Percentiles rank a stretch among this genome's conserved stretches.
These are phyloP conservation scores for Phaeosphaeriaceae sp. DNA, from an alignment of 2,329 filamentous ascomycete species.

Conservation along the genomic window DNA sequence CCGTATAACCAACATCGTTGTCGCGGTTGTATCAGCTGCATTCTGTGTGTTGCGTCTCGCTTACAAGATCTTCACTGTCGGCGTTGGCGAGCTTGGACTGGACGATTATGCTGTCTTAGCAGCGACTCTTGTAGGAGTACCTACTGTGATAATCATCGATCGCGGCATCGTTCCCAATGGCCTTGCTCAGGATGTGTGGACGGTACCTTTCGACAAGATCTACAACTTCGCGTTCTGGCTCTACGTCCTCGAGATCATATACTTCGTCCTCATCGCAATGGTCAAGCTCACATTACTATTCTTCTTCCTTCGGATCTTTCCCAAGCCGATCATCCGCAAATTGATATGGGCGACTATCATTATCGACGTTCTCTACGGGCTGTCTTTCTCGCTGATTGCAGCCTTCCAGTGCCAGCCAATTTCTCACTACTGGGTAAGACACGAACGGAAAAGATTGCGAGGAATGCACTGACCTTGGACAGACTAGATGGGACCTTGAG, in stretches of 20 bases:
- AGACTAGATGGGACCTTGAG: slow-evolving; percentile 31
- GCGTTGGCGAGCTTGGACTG: slow-evolving; percentile 32
- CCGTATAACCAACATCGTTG: slow-evolving; percentile 34
- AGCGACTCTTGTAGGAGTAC: background rate
- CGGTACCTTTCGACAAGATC: slow-evolving; percentile 49
- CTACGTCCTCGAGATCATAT: slow-evolving; percentile 37
- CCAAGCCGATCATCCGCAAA: slow-evolving; percentile 14
- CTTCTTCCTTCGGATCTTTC: slow-evolving; percentile 36
- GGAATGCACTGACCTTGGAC: background rate
- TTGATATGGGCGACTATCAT: slow-evolving; percentile 18
- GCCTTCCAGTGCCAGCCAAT: slow-evolving; percentile 43
- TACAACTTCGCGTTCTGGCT: slow-evolving; percentile 48
- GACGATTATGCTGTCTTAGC: slow-evolving; percentile 40
- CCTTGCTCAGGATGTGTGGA: slow-evolving; percentile 60
- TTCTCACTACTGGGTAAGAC: slow-evolving; percentile 27
- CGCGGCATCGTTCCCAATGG: slow-evolving; percentile 35
- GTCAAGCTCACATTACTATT: slow-evolving; percentile 33
- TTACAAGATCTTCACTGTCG: slow-evolving; percentile 38
- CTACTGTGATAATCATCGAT: slow-evolving; percentile 14
- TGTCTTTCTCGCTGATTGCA: slow-evolving; percentile 17
- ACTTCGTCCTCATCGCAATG: slow-evolving; percentile 31
- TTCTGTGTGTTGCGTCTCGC: slow-evolving; percentile 41
- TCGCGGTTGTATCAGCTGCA: slow-evolving; percentile 40
- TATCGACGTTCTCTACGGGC: slow-evolving; percentile 26
- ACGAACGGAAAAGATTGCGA: background rate